Evolutionary conservation across 768 basidiomycete genomes (phyloP), one percentile per base, ranked within the genome.

Genomic region (Suillus ampliporus): DNA sequence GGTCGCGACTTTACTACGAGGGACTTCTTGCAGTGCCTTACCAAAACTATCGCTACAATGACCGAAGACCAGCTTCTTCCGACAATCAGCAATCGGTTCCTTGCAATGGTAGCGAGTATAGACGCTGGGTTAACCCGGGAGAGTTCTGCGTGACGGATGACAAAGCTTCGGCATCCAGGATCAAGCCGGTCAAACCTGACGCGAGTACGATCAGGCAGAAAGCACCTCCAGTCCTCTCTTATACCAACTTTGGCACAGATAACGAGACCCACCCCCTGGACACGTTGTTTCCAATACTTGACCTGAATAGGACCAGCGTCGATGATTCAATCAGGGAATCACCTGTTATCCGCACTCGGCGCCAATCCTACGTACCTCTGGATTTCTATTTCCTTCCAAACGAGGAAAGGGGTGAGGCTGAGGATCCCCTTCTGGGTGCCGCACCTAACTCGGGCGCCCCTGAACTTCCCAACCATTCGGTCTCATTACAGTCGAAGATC

Each of bases 1-100:
- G 78, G 65, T 74, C 77, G 26, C 77, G 77, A 61, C 73, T 78
- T 35, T 86, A 83, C 70, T 86, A 79, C 62, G 80, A 86, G 60
- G 77, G 77, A 13, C 71, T 84, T 50, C 62, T 72, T 51, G 66
- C 68, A 26, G 62, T 51, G 17, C 64, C 68, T 61, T 60, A n/a
- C 57, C 69, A 60, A 21, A 58, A 57, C n/a, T 47, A 63, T 35
- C 67, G 67, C 23, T 51, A 31, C 7, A 58, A 59, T 34, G 57
- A 31, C 61, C 35, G 31, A 19, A 58, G 26, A 4, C 26, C 17
- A 38, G 19, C 38, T 31, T 56, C 52, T 40, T 61, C 58, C n/a
- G 57, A 60, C 26, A 38, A 59, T 61, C 58, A 11, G 35, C 50
- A 60, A 34, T 60, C 59, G 53, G 52, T 40, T 56, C 53, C 59